Percentiles rank a stretch among this genome's conserved stretches.
Conservation (phyloP, 1,284 basidiomycete genomes). For the Microbotryum scabiosae region DNA sequence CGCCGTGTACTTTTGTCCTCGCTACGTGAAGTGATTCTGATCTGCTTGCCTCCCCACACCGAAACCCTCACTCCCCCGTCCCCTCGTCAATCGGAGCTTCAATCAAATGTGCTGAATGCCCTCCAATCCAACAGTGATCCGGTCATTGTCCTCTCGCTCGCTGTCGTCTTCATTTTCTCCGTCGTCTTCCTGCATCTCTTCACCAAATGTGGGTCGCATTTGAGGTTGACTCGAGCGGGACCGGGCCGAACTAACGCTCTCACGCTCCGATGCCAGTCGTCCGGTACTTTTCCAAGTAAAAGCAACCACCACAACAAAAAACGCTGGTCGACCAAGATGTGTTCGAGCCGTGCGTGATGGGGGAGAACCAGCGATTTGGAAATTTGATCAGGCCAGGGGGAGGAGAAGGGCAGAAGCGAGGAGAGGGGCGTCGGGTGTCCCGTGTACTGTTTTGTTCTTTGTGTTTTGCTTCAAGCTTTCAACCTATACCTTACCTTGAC, state of each 20-base stretch:
- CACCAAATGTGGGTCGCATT: conserved; percentile 51
- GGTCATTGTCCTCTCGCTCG: conserved; percentile 93
- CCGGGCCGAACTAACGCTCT: not conserved
- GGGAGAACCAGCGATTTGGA: too few relatives aligned
- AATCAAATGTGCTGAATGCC: not conserved
- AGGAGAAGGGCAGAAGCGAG: too few relatives aligned
- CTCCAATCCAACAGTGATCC: conserved; percentile 61
- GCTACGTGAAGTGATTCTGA: not conserved
- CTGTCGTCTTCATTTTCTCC: conserved; percentile 93
- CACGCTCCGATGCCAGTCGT: conserved; percentile 1
- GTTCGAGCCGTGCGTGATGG: too few relatives aligned
- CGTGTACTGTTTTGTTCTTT: too few relatives aligned
- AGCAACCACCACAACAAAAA: too few relatives aligned
- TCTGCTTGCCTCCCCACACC: not conserved
- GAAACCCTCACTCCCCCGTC: not conserved
- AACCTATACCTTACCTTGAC: too few relatives aligned
- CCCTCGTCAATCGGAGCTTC: conserved; percentile 2
- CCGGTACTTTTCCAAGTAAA: conserved; percentile 24
- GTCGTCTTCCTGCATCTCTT: conserved; percentile 99
- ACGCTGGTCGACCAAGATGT: too few relatives aligned
- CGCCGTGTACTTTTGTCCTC: not conserved
- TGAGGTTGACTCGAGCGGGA: too few relatives aligned
- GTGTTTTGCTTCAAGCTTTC: too few relatives aligned
- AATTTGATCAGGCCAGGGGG: too few relatives aligned
- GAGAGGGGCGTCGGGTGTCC: too few relatives aligned